Percentiles rank a stretch among this genome's conserved stretches.
Conservation (phyloP, 2,329 filamentous ascomycete species). For the Ambrosiella cleistominuta region DNA sequence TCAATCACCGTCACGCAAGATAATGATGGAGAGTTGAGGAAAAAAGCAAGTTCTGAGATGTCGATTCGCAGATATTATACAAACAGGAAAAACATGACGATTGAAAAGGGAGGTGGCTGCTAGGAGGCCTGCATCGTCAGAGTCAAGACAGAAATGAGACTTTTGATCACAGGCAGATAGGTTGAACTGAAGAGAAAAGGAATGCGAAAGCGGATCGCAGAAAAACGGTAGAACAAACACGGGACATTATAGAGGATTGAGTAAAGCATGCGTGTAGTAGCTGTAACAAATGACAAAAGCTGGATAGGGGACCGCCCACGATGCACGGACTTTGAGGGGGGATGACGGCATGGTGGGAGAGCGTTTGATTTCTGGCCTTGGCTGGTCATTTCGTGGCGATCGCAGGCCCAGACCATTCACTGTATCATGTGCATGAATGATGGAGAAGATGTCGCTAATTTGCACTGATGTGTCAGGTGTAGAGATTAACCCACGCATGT, state of each 20-base stretch:
- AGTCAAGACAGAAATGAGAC: background rate
- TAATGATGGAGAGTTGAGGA: background rate
- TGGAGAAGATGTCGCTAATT: background rate
- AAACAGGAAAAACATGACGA: background rate
- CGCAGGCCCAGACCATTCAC: background rate
- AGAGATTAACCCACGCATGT: too few species aligned
- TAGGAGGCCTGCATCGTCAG: background rate
- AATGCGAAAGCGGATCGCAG: background rate
- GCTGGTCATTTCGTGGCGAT: background rate
- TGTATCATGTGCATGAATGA: background rate
- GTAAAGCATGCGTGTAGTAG: background rate
- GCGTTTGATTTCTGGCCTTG: background rate
- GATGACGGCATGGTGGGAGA: background rate
- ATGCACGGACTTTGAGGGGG: background rate
- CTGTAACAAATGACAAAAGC: slow-evolving; percentile 1
- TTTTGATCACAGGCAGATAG: background rate
- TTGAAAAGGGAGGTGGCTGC: background rate
- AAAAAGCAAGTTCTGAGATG: background rate
- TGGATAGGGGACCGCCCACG: background rate
- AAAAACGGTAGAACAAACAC: background rate
- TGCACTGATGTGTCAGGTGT: too few species aligned
- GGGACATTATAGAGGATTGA: background rate
- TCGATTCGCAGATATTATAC: background rate
- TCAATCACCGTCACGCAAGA: background rate
- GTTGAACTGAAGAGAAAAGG: background rate